Evolutionary conservation across 495 filamentous ascomycete genomes (phyloP).

Genomic region (Pseudoneurospora amorphoporcata): DNA sequence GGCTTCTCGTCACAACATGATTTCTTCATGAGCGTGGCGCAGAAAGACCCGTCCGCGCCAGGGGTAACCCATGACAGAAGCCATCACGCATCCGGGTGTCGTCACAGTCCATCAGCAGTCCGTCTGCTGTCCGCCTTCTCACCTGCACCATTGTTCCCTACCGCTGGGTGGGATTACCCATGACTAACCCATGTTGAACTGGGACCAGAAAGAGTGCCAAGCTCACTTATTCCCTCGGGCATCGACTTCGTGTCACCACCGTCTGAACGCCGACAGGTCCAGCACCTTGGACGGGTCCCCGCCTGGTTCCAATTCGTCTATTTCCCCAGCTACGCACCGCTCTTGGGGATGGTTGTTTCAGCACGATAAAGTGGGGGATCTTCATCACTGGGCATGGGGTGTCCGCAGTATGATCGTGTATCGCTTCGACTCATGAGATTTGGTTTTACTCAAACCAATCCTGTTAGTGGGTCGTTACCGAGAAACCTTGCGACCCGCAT

Average conservation of each 20-base stretch:
- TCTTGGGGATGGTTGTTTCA: background rate
- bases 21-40: background rate
- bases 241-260: background rate
- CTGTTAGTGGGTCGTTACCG: too few species aligned
- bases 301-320: background rate
- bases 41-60: background rate
- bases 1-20: background rate
- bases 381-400: background rate
- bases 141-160: background rate
- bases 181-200: background rate
- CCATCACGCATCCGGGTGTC: background rate
- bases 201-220: background rate
- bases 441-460: too few species aligned
- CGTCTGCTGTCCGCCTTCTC: background rate
- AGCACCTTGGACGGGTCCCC: background rate
- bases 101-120: background rate
- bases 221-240: background rate
- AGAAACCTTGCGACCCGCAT: too few species aligned
- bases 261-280: background rate
- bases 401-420: background rate
- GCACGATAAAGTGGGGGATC: background rate
- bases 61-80: background rate
- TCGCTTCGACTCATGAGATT: background rate
- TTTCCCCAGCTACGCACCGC: background rate
- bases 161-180: background rate